Base-by-base conservation (phyloP, 2,329 filamentous ascomycete genomes). In the Monosporascus sp. region DNA sequence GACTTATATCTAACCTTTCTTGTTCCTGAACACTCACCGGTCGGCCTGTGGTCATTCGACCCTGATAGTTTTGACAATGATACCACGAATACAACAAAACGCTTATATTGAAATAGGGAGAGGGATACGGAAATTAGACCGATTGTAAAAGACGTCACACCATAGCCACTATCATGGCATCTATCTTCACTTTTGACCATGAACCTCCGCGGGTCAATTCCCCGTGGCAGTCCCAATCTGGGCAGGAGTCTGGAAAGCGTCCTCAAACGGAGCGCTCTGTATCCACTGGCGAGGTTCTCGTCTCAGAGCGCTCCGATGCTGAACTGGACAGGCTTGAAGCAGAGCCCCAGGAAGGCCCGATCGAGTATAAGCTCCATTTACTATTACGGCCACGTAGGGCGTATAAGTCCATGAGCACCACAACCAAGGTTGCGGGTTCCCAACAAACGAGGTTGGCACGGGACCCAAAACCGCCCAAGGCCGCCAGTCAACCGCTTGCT, bases 311-410 rank as follows among this genome's bases (percentile, higher is more conserved):
- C 54, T 59, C 65, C 20, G 68, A 68, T 50, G 65, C 73, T 6
- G 74, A 72, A n/a, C 62, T 77, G 7, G 71, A 85, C 45, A 90
- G 86, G 64, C 74, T 99, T 17, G 86, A 92, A 57, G 86, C 93
- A 14, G 94, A 99, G 69, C 93, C 93, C 6, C 92, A 97, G 66
- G 87, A 95, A 57, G 94, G 94, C 0, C 91, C 94, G 18, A 95
- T 90, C 0, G 94, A 99, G 72, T 99, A 99, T 73, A 99, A 99
- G 70, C 74, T 99, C 44, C 94, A 97, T 71, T 76, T 99, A 6
- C 79, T 97, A 6, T 74, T 97, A 49, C 84, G 91, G 37, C 85
- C 88, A 17, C 81, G 93, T 53, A 82, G 90, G 56, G 83, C 81
- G 6, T 96, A 92, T 68, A 79, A 78, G 37, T 81, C 79, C 34